Percentiles rank a stretch among this genome's conserved stretches.
phyloP scores from a whole-genome alignment of 2,329 filamentous ascomycete genomes.

The Mycogone perniciosa region DNA sequence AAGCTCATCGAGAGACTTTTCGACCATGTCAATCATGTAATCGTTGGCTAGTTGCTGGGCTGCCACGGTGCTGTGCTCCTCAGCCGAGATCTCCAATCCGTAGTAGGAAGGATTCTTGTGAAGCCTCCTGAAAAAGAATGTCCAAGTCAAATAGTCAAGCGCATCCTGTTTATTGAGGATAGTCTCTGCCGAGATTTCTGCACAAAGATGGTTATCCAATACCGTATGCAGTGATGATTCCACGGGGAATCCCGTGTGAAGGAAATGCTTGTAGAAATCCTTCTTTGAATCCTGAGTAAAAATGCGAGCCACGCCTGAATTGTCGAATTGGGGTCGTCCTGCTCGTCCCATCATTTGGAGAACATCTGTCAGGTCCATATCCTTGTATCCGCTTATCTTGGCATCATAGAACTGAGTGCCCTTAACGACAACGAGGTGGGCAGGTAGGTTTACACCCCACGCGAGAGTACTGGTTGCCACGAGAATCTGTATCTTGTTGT shows the following conservation, averaged over 20 bases:
- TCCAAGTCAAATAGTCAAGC: conserved; percentile 96
- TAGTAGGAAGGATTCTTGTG: conserved; percentile 99
- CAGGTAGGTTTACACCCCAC: conserved; percentile 96
- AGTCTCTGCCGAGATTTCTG: conserved; percentile 89
- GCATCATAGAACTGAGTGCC: conserved; percentile 98
- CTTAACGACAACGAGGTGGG: conserved; percentile 95
- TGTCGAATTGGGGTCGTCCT: conserved; percentile 92
- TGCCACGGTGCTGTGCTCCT: conserved; percentile 81
- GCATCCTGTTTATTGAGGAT: conserved; percentile 94
- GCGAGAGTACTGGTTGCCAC: conserved; percentile 93
- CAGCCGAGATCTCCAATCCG: conserved; percentile 84
- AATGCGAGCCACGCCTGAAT: conserved; percentile 90
- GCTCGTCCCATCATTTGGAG: conserved; percentile 96
- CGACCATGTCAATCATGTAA: conserved; percentile 90
- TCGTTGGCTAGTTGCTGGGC: conserved; percentile 87
- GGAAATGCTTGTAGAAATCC: conserved; percentile 98
- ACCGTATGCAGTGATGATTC: conserved; percentile 96
- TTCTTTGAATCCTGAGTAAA: conserved; percentile 98
- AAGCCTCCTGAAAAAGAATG: conserved; percentile 94
- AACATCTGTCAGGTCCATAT: conserved; percentile 98
- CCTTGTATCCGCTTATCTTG: conserved; percentile 94
- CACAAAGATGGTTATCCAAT: conserved; percentile 91
- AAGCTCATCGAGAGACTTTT: conserved; percentile 75
- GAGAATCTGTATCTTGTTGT: conserved; percentile 97
- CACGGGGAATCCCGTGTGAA: conserved; percentile 96